These are phyloP conservation scores for Amaranthus cruentus DNA, from an alignment of 148 eudicot genomes.

Conservation along the genomic window DNA sequence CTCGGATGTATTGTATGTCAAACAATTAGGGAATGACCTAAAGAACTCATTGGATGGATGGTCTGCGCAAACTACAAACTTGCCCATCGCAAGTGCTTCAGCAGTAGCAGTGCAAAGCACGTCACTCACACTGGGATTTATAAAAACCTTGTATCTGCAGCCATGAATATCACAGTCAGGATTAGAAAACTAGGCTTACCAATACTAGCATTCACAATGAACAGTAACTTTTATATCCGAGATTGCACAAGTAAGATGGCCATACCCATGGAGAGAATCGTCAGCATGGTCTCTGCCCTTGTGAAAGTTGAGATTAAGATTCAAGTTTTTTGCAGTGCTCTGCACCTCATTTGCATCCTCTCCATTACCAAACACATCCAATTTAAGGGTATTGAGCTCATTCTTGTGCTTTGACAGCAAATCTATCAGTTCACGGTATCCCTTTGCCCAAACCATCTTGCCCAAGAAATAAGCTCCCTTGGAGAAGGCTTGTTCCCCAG, in stretches of 20 bases:
- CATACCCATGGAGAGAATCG: conserved; percentile 89
- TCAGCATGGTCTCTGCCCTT: conserved; percentile 99
- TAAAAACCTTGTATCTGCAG: conserved; percentile 88
- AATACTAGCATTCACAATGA: background rate
- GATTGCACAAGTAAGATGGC: background rate
- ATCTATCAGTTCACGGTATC: conserved; percentile 81
- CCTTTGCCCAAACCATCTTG: conserved; percentile 99
- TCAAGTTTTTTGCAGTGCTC: conserved; percentile 61
- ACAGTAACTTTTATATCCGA: too few relatives aligned
- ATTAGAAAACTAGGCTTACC: background rate
- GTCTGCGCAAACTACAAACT: conserved; percentile 94
- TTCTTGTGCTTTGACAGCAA: conserved; percentile 74
- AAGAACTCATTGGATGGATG: conserved; percentile 97
- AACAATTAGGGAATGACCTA: conserved; percentile 84
- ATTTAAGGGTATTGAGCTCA: conserved; percentile 66
- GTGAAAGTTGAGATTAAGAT: conserved; percentile 72
- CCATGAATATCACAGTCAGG: background rate
- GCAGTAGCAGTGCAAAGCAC: conserved; percentile 99
- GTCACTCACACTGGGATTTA: conserved; percentile 93
- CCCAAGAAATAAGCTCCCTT: conserved; percentile 98
- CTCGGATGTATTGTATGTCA: conserved; percentile 75
- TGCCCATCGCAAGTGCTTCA: conserved; percentile 99
- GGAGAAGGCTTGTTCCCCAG: conserved; percentile 73
- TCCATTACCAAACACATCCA: conserved; percentile 91
- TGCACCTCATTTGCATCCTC: conserved; percentile 94